phyloP scores from a whole-genome alignment of 1,284 basidiomycete genomes.

The Hymenochaete sp. region DNA sequence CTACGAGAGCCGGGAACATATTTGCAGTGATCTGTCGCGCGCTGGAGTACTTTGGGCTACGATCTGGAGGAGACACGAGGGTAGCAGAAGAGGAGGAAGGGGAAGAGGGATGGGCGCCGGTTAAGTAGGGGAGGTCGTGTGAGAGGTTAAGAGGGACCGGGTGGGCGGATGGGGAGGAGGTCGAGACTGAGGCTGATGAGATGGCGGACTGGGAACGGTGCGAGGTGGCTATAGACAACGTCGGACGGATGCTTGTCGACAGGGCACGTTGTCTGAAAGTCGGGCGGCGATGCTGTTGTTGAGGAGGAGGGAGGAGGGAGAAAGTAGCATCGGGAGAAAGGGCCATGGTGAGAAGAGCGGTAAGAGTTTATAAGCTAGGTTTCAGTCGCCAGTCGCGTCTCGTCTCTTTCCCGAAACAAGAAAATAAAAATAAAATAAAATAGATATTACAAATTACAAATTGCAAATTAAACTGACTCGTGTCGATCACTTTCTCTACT shows the following conservation, averaged over 20 bases:
- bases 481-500: no score
- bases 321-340: background rate
- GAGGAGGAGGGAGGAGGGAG: conserved; percentile 11
- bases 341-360: no score
- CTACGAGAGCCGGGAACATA: conserved; percentile 43
- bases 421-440: no score
- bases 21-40: conserved; percentile 21
- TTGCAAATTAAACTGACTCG: no score
- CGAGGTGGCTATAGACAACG: conserved; percentile 43
- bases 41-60: background rate
- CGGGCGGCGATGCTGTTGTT: no score
- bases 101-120: conserved; percentile 9
- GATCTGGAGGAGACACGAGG: no score
- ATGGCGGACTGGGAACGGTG: conserved; percentile 32
- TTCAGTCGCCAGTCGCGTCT: no score
- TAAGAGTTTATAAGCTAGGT: no score
- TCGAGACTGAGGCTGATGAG: conserved; percentile 20
- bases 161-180: background rate
- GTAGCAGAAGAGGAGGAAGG: background rate
- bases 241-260: conserved; percentile 50
- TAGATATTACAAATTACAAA: no score
- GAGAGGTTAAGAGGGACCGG: no score
- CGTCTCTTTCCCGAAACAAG: no score
- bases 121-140: no score
- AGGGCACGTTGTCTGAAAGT: conserved; percentile 46